Evolutionary conservation across 1,139 yeast species (phyloP), one percentile per base, ranked within the genome.

Genomic region (Candida anutae): DNA sequence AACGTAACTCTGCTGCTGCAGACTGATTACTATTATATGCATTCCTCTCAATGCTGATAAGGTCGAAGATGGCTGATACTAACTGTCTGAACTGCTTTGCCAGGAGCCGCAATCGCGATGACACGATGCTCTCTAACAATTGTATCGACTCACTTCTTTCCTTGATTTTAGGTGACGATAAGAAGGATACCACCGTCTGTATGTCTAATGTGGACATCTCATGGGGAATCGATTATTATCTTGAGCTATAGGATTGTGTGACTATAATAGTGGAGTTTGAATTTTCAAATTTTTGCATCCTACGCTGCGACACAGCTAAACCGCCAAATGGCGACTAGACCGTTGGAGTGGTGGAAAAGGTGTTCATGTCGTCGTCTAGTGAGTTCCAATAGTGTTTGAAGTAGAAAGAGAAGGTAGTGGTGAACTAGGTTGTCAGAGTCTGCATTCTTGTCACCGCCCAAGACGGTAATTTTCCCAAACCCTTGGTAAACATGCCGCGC

Each of bases 61-160:
- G 44, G 3, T 53, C 54, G 13, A 71, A 54, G 2, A 74, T 42
- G 1, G 63, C 56, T 13, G 55, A 56, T 8, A 58, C 36, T 6
- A 72, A 38, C 6, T 39, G 32, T 23, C 43, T 42, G 39, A 53
- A 45, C 26, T 49, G 57, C 28, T 46, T 48, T 21, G 48, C 31
- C 9, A 43, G 38, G 15, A 53, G 36, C 15, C 36, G 39, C 26
- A 45, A 41, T 21, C 45, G 53, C 15, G 42, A 50, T 22, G 28
- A 37, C 21, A 48, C 40, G 27, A 58, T 31, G 9, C 49, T 47
- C 22, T 66, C 69, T 14, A 77, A 48, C 14, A 50, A 50, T 16
- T 45, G 48, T 11, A 76, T 42, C 0, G 73, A 77, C 25, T 68
- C 74, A 40, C 59, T 71, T 23, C 82, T 49, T 12, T 74, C 78